Evolutionary conservation across 129 eudicot genomes (phyloP).

Genomic region (Escallonia herrerae): DNA sequence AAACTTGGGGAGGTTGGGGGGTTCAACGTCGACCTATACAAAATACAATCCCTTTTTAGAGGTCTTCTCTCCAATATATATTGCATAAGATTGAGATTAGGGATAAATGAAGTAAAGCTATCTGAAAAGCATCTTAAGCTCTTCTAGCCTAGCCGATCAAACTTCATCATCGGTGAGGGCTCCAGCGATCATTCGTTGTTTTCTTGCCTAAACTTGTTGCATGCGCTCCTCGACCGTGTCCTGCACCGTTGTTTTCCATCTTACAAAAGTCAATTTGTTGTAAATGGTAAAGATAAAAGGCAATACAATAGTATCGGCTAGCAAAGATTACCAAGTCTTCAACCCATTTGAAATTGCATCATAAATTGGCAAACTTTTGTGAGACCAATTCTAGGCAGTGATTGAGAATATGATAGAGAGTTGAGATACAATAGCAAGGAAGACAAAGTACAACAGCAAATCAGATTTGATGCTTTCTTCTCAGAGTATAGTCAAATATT

Average conservation of each 20-base stretch:
- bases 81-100: not conserved
- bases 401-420: not conserved
- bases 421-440: too few species aligned
- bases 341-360: too few species aligned
- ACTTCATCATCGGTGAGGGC: slow-evolving; percentile 83
- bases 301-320: too few species aligned
- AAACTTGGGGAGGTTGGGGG: not conserved
- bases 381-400: not conserved
- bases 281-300: too few species aligned
- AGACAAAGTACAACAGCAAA: not conserved
- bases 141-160: slow-evolving; percentile 61
- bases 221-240: slow-evolving; percentile 75
- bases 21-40: not conserved
- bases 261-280: not conserved
- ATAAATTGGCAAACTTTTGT: not conserved
- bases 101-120: slow-evolving; percentile 1
- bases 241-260: slow-evolving; percentile 13
- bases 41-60: not conserved
- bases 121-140: slow-evolving; percentile 78
- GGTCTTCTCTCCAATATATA: not conserved
- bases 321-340: too few species aligned
- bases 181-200: slow-evolving; percentile 79
- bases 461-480: not conserved
- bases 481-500: slow-evolving; percentile 9
- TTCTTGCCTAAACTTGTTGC: slow-evolving; percentile 82